A percentile compares a stretch with the other conserved stretches of the same genome.
phyloP scores from a whole-genome alignment of 2,329 filamentous ascomycete species.

The Phaeosphaeriaceae sp. region DNA sequence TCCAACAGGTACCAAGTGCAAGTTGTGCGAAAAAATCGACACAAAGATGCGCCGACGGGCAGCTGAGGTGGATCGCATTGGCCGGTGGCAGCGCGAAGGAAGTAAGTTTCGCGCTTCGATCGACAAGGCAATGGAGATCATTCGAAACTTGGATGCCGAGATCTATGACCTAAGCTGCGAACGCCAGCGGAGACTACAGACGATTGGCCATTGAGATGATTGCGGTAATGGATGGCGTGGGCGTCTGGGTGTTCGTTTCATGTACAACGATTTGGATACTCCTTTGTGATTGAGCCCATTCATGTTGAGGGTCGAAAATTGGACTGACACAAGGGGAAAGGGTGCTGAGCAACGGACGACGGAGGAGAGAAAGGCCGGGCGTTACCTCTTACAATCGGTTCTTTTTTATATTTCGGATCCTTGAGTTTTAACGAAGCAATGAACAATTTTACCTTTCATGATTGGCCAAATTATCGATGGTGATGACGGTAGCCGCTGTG shows the following conservation, averaged over 20 bases:
- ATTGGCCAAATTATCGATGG: conserved; percentile 39
- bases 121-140: conserved; percentile 72
- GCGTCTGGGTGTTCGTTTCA: conserved; percentile 45
- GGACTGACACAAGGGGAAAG: conserved; percentile 36
- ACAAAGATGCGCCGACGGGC: conserved; percentile 78
- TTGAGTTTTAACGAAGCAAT: conserved; percentile 42
- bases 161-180: conserved; percentile 70
- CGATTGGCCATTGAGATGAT: conserved; percentile 37
- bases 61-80: conserved; percentile 77
- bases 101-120: conserved; percentile 64
- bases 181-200: conserved; percentile 46
- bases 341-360: conserved; percentile 35
- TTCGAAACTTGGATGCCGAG: conserved; percentile 73
- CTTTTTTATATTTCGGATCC: conserved; percentile 36
- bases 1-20: conserved; percentile 71
- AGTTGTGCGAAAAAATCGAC: conserved; percentile 86
- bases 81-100: conserved; percentile 78
- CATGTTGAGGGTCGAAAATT: conserved; percentile 37
- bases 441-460: conserved; percentile 31
- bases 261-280: conserved; percentile 39
- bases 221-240: conserved; percentile 23
- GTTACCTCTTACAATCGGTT: conserved; percentile 48
- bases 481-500: conserved; percentile 48
- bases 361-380: conserved; percentile 37
- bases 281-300: conserved; percentile 38